Evolutionary conservation across 257 asterid species (phyloP), one percentile per base, ranked within the genome.

Genomic region (Nicotiana tomentosiformis): DNA sequence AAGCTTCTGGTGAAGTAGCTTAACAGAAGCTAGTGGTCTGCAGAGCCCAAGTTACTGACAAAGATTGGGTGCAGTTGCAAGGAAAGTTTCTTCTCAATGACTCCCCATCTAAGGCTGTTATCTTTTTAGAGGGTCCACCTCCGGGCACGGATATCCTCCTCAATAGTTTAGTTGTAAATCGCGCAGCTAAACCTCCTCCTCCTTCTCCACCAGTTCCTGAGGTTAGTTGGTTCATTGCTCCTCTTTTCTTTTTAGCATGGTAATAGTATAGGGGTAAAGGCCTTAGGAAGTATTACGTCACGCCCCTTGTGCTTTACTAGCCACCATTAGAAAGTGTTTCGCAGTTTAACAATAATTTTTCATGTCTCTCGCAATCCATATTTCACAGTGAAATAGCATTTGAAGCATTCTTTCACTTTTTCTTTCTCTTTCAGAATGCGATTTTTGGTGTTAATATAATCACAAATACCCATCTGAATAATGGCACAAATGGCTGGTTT

Each of bases 91-190:
- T 94, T 55, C 77, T 96, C 77, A 92, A 92, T 86, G 92, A 91
- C 83, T 84, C 87, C 33, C 97, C 97, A 5, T 89, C 94, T 58
- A 88, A 77, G 82, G 93, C 84, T 8, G 89, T 94, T 53, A 78
- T 96, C 58, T 96, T 82, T 86, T 83, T 96, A 17, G 99, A 96
- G 88, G 99, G 99, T 79, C 98, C 99, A 18, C 90, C 97, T 61
- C 89, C 96, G 4, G 98, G 99, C 81, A 92, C 88, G 2, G 99
- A 96, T 85, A 94, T 96, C 88, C 99, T 96, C 85, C 92, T 96
- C 20, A 82, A 96, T 79, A 90, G 86, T 84, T 83, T 96, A 29
- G 86, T 88, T 35, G 88, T 94, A 77, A 92, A 89, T 89, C 98
- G 84, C 64, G 98, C 98, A 64, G 89, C 93, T 26, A 93, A 90